These are phyloP conservation scores for Trichoderma sp. DNA, from an alignment of 2,329 filamentous ascomycete genomes.

Conservation along the genomic window DNA sequence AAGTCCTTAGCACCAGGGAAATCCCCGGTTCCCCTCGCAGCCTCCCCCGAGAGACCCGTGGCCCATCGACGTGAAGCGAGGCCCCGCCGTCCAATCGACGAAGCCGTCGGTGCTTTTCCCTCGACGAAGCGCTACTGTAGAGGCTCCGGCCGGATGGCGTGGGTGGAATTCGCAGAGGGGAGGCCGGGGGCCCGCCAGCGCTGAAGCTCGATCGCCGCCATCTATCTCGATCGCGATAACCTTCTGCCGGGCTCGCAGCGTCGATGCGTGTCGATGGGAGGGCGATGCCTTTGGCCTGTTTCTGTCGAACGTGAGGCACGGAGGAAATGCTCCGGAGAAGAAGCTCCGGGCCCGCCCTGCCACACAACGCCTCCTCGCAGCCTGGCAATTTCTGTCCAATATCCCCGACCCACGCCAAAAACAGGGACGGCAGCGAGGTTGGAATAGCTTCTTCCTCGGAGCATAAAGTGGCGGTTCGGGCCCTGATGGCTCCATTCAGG, in stretches of 20 bases:
- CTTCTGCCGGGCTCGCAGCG: background rate
- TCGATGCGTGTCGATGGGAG: background rate
- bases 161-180: too few species aligned
- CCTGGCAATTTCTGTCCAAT: background rate
- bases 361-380: background rate
- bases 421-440: constrained; percentile 9
- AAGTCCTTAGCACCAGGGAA: constrained; percentile 2
- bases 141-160: too few species aligned
- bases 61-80: too few species aligned
- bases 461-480: background rate
- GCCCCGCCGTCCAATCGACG: too few species aligned
- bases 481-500: constrained; percentile 16
- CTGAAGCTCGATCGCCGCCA: too few species aligned
- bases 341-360: constrained; percentile 5
- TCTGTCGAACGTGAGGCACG: constrained; percentile 4
- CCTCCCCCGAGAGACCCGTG: too few species aligned
- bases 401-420: constrained; percentile 1
- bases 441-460: constrained; percentile 10
- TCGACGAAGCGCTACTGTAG: too few species aligned
- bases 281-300: background rate
- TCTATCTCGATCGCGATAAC: background rate
- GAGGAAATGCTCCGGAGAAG: constrained; percentile 13
- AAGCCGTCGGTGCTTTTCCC: too few species aligned
- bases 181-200: too few species aligned
- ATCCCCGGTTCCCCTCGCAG: background rate